These are phyloP conservation scores for Phytophthora palmivora DNA, from an alignment of 352 stramenopile genomes.

Conservation along the genomic window DNA sequence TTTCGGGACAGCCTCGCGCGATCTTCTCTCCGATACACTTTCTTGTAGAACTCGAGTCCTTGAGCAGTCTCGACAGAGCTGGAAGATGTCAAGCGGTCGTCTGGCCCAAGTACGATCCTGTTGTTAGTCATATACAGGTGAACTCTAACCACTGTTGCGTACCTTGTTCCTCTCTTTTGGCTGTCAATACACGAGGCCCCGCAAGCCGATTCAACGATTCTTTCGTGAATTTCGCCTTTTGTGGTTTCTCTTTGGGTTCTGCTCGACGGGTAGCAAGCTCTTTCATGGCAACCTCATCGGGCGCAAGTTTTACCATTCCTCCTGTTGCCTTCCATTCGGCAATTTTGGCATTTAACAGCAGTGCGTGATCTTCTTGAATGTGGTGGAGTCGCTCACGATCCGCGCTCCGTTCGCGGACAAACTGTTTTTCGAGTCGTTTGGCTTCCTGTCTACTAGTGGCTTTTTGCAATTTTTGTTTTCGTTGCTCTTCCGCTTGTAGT, in stretches of 20 bases:
- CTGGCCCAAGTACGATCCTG: not conserved
- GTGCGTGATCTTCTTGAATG: conserved; percentile 66
- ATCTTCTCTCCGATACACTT: conserved; percentile 57
- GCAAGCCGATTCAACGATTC: conserved; percentile 55
- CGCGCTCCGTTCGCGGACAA: conserved; percentile 48
- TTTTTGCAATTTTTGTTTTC: conserved; percentile 50
- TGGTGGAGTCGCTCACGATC: conserved; percentile 62
- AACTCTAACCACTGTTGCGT: not conserved
- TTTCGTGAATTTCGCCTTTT: conserved; percentile 41
- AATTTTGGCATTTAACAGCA: conserved; percentile 60
- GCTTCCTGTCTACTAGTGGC: conserved; percentile 47
- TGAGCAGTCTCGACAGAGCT: conserved; percentile 45
- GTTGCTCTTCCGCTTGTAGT: conserved; percentile 59
- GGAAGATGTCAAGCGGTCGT: conserved; percentile 16
- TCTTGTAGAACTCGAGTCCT: conserved; percentile 57
- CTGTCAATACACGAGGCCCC: conserved; percentile 30
- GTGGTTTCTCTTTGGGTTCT: conserved; percentile 31
- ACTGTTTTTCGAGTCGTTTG: conserved; percentile 62
- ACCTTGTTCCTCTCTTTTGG: conserved; percentile 27
- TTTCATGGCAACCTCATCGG: conserved; percentile 3
- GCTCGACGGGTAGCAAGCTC: not conserved
- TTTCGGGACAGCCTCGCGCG: conserved; percentile 38
- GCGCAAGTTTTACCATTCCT: conserved; percentile 12
- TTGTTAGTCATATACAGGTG: not conserved
- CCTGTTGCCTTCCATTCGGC: conserved; percentile 58